Evolutionary conservation across 2,329 filamentous ascomycete species (phyloP), one percentile per base, ranked within the genome.

Genomic region (Hypoxylon sp.): DNA sequence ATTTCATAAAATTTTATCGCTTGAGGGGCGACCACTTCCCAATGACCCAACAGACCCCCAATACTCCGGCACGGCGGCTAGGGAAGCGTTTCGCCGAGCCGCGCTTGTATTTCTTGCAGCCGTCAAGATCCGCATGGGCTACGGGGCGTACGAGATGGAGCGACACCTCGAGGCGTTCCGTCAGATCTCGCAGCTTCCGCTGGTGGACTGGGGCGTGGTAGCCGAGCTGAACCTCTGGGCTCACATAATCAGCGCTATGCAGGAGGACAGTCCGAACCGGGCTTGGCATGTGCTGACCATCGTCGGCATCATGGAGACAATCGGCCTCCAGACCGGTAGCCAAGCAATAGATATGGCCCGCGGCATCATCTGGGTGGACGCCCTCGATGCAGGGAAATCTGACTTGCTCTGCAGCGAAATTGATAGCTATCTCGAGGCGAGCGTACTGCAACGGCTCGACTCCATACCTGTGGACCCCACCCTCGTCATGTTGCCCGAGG

Each of bases 181-280:
- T n/a, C 68, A 72, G 65, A 73, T 75, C 32, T 70, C 72, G 32
- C 65, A 64, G 32, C 61, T 75, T 22, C 73, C 73, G 1, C 46
- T 69, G 7, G 72, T 75, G 0, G 54, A 72, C 26, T 75, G 73
- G 73, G 50, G 64, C 14, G 26, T 69, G 1, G 64, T 74, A n/a
- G 72, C 73, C n/a, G 72, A 75, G 66, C 48, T 75, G n/a, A 74
- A 68, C 32, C 66, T 75, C 14, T 75, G 74, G 74, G 72, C 71
- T 1, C 73, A 74, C 12, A 53, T 73, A 1, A 64, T 70, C 2
- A 71, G 67, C n/a, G 74, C 72, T 2, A 57, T 72, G 60, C 68
- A 70, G n/a, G 71, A 73, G 32, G 59, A 69, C 8, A 62, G 49
- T 11, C 65, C 64, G 14, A 55, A 61, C 14, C 62, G 74, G 2